Base-by-base conservation (phyloP, 106 monocot species). In the Dactylorhiza incarnata region DNA sequence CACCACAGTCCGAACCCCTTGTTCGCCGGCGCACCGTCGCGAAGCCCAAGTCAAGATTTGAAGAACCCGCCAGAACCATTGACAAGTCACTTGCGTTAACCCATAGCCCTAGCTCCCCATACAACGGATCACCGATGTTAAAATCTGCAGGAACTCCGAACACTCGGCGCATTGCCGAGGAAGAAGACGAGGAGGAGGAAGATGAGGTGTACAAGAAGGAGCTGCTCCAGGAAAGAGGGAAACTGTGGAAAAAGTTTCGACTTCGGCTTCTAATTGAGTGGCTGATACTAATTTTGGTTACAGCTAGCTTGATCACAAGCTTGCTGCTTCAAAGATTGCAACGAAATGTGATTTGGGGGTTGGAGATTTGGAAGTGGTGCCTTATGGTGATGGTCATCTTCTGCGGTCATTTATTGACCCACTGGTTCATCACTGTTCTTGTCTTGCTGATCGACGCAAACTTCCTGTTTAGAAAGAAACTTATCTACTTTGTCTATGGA, bases 401-500 rank as follows among this genome's bases (percentile, higher is more conserved):
- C n/a, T n/a, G n/a, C n/a, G 95, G 90, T 15, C 71, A 81, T 1
- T 63, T 95, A 44, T 76, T 95, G 17, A 83, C 90, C 19, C 74
- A 79, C 11, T 95, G 92, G 95, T 44, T 86, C 13, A 80, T 90
- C 48, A 73, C 68, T 4, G 0, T 92, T 2, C 45, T 90, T 45
- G 92, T 95, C 9, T 95, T 95, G 56, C 9, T 89, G 56, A 84
- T 95, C 3, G 95, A 95, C 68, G 81, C 75, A 61, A 95, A 92
- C 74, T 95, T 95, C 78, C 88, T 95, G 44, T 80, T 95, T n/a
- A 88, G 62, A 80, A 95, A 86, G 84, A 95, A 95, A 54, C 88
- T 95, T 43, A 81, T 95, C 37, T 95, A 95, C 83, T 95, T 95
- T 53, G 92, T 90, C 14, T 88, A 85, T 46, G 92, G 95, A 7